Percentiles rank a stretch among this genome's conserved stretches.
Conservation (phyloP, 2,329 filamentous ascomycete genomes). For the Fusarium veterinarium region DNA sequence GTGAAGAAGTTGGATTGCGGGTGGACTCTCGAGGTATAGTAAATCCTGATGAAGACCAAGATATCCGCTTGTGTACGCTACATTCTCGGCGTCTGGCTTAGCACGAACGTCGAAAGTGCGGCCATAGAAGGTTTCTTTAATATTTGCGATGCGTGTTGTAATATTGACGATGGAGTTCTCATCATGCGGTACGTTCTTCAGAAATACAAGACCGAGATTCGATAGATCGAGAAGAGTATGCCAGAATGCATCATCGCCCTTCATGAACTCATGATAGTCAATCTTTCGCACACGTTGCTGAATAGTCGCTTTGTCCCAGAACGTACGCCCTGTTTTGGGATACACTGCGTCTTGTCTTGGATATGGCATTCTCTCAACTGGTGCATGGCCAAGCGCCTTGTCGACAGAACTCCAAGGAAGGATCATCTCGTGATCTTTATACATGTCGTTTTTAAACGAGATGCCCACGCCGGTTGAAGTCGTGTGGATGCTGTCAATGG, state of each 20-base stretch:
- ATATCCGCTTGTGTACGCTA: conserved; percentile 86
- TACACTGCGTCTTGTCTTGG: conserved; percentile 45
- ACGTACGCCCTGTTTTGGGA: conserved; percentile 48
- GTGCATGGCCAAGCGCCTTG: conserved; percentile 42
- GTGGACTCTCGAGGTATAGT: conserved; percentile 83
- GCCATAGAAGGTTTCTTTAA: conserved; percentile 93
- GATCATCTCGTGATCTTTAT: conserved; percentile 48
- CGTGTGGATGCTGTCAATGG: conserved; percentile 46
- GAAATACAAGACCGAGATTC: conserved; percentile 78
- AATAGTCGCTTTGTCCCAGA: conserved; percentile 57
- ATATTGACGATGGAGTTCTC: conserved; percentile 75
- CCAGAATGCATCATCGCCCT: conserved; percentile 65
- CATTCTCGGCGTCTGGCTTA: conserved; percentile 84
- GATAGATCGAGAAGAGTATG: conserved; percentile 71
- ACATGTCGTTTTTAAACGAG: conserved; percentile 66
- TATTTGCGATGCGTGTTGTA: conserved; percentile 76
- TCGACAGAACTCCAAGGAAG: conserved; percentile 54
- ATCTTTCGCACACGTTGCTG: conserved; percentile 65
- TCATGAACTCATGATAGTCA: conserved; percentile 78
- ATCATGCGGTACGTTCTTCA: conserved; percentile 77
- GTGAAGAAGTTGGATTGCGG: conserved; percentile 88
- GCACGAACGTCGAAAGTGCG: conserved; percentile 89
- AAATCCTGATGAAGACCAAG: conserved; percentile 95
- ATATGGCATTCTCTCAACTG: conserved; percentile 36
- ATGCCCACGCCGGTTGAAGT: conserved; percentile 62